Evolutionary conservation across 352 stramenopile genomes (phyloP), one percentile per base, ranked within the genome.

Genomic region (Pythium sukuiense): DNA sequence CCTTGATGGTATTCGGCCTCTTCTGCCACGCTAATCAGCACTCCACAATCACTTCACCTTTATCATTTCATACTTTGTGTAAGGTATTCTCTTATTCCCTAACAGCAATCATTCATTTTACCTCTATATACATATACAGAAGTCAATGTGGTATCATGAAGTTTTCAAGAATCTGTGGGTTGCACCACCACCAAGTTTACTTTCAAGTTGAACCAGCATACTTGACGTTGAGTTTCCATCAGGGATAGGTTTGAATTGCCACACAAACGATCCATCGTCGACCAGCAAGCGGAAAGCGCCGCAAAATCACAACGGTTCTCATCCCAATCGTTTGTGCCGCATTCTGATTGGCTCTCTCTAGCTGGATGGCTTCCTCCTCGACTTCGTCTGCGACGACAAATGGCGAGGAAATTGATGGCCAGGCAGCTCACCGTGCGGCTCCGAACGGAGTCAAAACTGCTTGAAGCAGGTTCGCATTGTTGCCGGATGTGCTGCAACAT

Each of bases 191-290:
- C 45, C 49, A 48, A 57, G 56, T 55, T 41, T 65, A 59, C 45
- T 63, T 41, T 48, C 49, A 72, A 54, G 56, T 72, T 64, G 65
- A 65, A 65, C 48, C 35, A 67, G 12, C 39, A 24, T 54, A 53
- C 66, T 73, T 73, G 60, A 68, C 30, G 60, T 73, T 73, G 67
- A 73, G 67, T 54, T 73, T 70, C 27, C 30, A 61, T 65, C 30
- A 61, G 60, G 54, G 57, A 16, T 73, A 62, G 60, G 67, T 43
- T 20, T 65, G 59, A 59, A 6, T 54, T 24, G 18, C 45, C 30
- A 29, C 26, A 6, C 9, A n/a, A 30, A 30, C 24, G 13, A 60
- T 32, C 54, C 32, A 60, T 45, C 35, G 18, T 68, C 43, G 55
- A 62, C 62, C 53, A 68, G 62, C 62, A 63, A 64, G 35, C 37